These are phyloP conservation scores for Leccinum ochraceum DNA, from an alignment of 768 basidiomycete species.

Conservation along the genomic window DNA sequence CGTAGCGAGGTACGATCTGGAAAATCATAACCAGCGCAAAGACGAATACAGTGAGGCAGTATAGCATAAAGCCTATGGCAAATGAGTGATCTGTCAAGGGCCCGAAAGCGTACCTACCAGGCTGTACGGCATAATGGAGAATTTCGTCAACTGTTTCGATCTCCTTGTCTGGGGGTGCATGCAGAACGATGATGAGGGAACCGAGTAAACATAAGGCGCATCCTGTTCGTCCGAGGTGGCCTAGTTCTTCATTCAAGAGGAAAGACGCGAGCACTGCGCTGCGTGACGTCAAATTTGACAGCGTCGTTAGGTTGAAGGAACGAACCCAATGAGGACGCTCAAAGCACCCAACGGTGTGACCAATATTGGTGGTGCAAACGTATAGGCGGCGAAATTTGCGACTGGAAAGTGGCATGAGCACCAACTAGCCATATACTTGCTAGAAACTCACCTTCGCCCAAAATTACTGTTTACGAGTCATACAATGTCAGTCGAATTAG, in stretches of 20 bases:
- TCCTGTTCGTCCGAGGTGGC: constrained; percentile 87
- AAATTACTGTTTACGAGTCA: constrained; percentile 63
- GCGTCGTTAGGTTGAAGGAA: constrained; percentile 7
- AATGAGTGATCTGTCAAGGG: constrained; percentile 11
- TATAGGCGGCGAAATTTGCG: constrained; percentile 94
- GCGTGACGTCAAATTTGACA: constrained; percentile 16
- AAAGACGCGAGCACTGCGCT: constrained; percentile 95
- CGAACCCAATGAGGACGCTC: constrained; percentile 94
- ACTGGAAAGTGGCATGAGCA: constrained; percentile 40
- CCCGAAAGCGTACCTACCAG: constrained; percentile 54
- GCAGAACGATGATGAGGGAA: constrained; percentile 91
- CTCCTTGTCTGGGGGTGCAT: constrained; percentile 95
- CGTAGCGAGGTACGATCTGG: constrained; percentile 78
- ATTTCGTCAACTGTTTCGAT: constrained; percentile 94
- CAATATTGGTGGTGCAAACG: constrained; percentile 95
- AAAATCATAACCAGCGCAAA: constrained; percentile 89
- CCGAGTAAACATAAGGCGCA: constrained; percentile 85
- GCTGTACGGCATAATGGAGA: constrained; percentile 87
- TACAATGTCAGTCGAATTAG: constrained; percentile 10
- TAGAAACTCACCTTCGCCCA: constrained; percentile 79
- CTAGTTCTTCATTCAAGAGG: constrained; percentile 89
- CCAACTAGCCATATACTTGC: neutral
- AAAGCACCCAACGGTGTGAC: constrained; percentile 98
- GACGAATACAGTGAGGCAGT: constrained; percentile 82
- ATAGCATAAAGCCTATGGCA: constrained; percentile 81